Base-by-base conservation (phyloP, 23 red algal species). In the Gracilariopsis chorda region DNA sequence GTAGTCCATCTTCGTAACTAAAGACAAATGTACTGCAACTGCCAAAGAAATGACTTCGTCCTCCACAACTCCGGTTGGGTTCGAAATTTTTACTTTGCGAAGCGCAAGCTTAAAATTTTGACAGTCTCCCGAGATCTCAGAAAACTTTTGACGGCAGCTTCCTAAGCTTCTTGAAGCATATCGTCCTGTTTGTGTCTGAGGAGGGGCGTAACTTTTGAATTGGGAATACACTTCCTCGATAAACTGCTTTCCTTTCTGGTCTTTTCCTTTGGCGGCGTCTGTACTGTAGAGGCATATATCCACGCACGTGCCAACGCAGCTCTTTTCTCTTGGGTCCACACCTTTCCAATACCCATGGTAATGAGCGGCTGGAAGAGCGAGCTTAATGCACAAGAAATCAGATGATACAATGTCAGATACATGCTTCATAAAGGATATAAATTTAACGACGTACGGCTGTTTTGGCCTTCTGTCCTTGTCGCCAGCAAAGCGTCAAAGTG, bases 1-100 rank as follows among this genome's bases (percentile, higher is more conserved):
- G 78, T 63, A 83, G 78, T 65, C 48, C 78, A 83, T 83, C 25
- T 43, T 63, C 21, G 77, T 83, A 36, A 13, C 9, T 55, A 32
- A 16, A 39, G 16, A n/a, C 16, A 61, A 63, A 57, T 83, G 78
- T 40, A 83, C 23, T 32, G 78, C 78, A 0, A 83, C 56, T 34
- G 56, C 29, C 78, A 83, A 63, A 16, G 78, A 83, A 61, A 83
- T 57, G 47, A 56, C 47, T 25, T 46, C 37, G 1, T 83, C 78
- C 24, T 58, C 58, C 17, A n/a, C 37, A 8, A 65, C 78, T 0
- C 78, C 56, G 20, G 51, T 83, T 36, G 78, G 57, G 19, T 83
- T 83, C 16, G 10, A 55, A 35, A 0, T 1, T 19, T 24, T 53
- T 1, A 81, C 0, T 44, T n/a, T 79, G 29, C 37, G 78, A 20